Base-by-base conservation (phyloP, 345 rosid genomes). In the Bretschneidera sinensis region DNA sequence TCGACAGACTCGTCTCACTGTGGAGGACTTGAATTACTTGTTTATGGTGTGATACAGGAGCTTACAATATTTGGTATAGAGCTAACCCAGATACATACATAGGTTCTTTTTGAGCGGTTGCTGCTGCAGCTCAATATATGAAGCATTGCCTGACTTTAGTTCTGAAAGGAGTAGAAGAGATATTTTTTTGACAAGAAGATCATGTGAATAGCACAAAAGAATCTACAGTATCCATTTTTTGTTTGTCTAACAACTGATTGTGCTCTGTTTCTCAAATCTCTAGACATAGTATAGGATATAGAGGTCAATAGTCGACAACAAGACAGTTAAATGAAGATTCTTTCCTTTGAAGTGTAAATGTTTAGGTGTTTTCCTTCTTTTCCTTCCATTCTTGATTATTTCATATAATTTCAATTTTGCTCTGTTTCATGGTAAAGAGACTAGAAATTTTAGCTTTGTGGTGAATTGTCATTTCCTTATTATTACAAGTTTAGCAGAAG, bases 21-120 rank as follows among this genome's bases (percentile, higher is more conserved):
- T 86, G 52, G 96, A 94, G 16, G 97, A 88, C 79, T 68, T 90
- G 85, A 79, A 70, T 48, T 90, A 89, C 83, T 76, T 94, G 67
- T 94, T 94, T 63, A 87, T 77, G 88, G 90, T 72, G 24, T 86
- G 92, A 89, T 68, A 57, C n/a, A 21, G 57, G 23, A 45, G 47
- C 15, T 43, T 0, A 43, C 20, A 15, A 51, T 6, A 20, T 62
- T 23, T 53, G 5, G 71, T 24, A n/a, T n/a, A 17, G 63, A 33
- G 62, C 74, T 67, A 57, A 67, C 70, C 54, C 59, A 22, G 50
- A 60, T 33, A 60, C 66, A 61, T 69, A 59, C 48, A 51, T 64
- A 78, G 75, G 61, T 66, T 13, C 15, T 39, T 11, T 39, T 39
- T 39, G 2, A 39, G 16, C 16, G 4, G 45, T 39, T 39, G 45